Base-by-base conservation (phyloP, 371 early-diverging fungal species). In the Mycotypha africana region DNA sequence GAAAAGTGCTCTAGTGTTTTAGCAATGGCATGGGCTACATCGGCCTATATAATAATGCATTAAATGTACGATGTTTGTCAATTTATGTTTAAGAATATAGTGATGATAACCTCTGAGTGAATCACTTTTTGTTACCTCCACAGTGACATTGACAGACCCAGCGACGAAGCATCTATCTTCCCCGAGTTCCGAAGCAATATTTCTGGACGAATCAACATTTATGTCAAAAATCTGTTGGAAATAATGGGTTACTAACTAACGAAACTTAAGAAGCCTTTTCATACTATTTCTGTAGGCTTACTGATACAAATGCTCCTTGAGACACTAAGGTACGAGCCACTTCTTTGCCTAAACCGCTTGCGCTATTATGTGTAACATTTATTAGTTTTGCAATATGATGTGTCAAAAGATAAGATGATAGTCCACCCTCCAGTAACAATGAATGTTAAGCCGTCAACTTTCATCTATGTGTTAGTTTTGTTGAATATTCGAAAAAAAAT, bases 161-260 rank as follows among this genome's bases (percentile, higher is more conserved):
- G 70, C 69, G 47, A 60, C 68, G 38, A 66, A 53, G 15, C 49
- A 52, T 30, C 59, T 74, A 1, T 65, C 42, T n/a, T 45, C 20
- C 11, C 67, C 53, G 2, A 65, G 23, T 32, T 67, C 59, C 1
- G 60, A 31, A 1, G 62, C 68, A n/a, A 70, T 7, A 14, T 39
- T 12, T 14, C 45, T 20, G 0, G 58, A 55, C 1, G 60, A 51
- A 1, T 58, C 57, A 2, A 47, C 51, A 30, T 79, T 74, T 47
- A 81, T 51, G 52, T 81, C 82, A 46, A 81, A 56, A 5, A 79
- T 60, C 77, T 72, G 28, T 28, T n/a, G n/a, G n/a, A n/a, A n/a
- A n/a, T n/a, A n/a, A n/a, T n/a, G n/a, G n/a, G n/a, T n/a, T n/a
- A n/a, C n/a, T n/a, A n/a, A n/a, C n/a, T n/a, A n/a, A n/a, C n/a